Conservation (phyloP, 305 asterid species). For the Fraxinus greggii region DNA sequence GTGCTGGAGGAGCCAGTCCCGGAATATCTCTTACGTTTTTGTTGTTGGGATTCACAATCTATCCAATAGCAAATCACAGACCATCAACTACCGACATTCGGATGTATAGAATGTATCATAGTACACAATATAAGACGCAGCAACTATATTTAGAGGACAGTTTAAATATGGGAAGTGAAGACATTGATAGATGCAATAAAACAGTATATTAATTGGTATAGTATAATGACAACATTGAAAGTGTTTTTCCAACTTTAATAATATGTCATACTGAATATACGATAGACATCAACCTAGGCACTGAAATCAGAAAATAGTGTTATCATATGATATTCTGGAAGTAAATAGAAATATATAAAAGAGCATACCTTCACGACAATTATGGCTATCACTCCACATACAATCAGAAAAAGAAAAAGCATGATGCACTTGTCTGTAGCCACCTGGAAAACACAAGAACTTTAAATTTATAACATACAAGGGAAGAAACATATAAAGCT, state of each 20-base stretch:
- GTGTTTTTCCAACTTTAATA: not conserved
- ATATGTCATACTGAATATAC: not conserved
- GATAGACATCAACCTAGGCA: not conserved
- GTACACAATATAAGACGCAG: not conserved
- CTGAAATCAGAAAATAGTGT: slow-evolving; percentile 4
- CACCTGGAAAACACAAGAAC: slow-evolving; percentile 59
- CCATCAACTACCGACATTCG: slow-evolving; percentile 13
- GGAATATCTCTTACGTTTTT: slow-evolving; percentile 85
- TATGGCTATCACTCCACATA: slow-evolving; percentile 91
- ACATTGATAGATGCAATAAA: not conserved
- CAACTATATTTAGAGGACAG: not conserved
- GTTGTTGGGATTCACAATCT: slow-evolving; percentile 92
- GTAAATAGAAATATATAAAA: not conserved
- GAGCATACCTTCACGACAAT: slow-evolving; percentile 85
- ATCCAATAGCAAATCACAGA: slow-evolving; percentile 16
- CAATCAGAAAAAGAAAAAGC: slow-evolving; percentile 89
- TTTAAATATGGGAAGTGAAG: not conserved
- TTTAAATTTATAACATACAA: slow-evolving; percentile 14
- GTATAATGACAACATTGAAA: not conserved
- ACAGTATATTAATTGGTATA: not conserved
- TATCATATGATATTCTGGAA: not conserved
- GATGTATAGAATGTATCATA: not conserved
- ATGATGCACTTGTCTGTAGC: slow-evolving; percentile 99
- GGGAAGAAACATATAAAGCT: slow-evolving; percentile 9
- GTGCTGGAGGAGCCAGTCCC: slow-evolving; percentile 98